Conservation (phyloP, 345 rosid species). For the Eucalyptus coolabah region DNA sequence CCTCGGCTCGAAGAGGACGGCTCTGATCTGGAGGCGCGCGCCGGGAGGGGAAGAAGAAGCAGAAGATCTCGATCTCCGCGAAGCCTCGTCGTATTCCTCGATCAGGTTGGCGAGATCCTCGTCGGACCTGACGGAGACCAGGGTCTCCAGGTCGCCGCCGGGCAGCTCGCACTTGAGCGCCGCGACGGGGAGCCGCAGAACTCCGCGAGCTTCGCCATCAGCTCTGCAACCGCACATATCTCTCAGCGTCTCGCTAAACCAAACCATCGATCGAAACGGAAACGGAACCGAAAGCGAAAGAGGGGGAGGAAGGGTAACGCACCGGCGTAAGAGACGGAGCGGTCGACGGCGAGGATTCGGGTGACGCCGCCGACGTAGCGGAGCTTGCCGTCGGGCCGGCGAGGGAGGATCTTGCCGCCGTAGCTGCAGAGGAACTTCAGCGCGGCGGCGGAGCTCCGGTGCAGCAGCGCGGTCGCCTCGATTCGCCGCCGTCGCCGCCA, state of each 20-base stretch:
- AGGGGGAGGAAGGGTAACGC: neutral
- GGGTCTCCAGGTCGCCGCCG: conserved; percentile 67
- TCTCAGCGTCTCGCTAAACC: neutral
- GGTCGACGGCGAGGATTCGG: conserved; percentile 62
- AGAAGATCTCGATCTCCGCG: neutral
- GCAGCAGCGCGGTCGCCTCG: too few species aligned
- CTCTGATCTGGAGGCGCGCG: neutral
- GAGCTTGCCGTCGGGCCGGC: conserved; percentile 61
- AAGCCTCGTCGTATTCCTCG: conserved; percentile 27
- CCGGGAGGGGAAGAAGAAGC: neutral
- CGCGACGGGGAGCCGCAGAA: conserved; percentile 40
- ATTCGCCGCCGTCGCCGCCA: neutral
- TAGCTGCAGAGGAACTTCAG: conserved; percentile 82
- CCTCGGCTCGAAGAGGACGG: neutral
- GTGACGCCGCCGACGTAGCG: conserved; percentile 88
- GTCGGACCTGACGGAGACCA: conserved; percentile 67
- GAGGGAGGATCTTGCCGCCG: conserved; percentile 80
- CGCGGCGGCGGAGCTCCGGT: conserved; percentile 6
- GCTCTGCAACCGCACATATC: conserved; percentile 7
- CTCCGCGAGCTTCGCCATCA: conserved; percentile 42
- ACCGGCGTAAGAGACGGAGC: conserved; percentile 68
- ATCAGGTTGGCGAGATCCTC: conserved; percentile 51
- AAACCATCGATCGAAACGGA: neutral
- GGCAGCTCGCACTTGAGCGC: conserved; percentile 64
- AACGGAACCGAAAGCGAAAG: neutral